Base-by-base conservation (phyloP, 2,329 filamentous ascomycete species). In the Fusarium nelsonii region DNA sequence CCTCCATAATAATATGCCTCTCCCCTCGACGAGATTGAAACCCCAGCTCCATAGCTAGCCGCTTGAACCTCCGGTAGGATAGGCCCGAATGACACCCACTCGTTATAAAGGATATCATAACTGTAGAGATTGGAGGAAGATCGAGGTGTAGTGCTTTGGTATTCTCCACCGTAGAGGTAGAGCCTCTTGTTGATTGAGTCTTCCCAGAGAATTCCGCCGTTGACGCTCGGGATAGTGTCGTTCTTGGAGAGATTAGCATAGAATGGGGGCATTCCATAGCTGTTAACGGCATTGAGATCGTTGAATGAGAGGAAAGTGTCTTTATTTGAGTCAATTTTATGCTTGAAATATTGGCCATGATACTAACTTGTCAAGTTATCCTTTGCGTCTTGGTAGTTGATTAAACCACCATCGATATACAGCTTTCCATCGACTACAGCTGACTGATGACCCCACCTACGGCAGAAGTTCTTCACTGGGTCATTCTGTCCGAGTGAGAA, bases 181-280 rank as follows among this genome's bases (percentile, higher is more conserved):
- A 60, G 52, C 5, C 57, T 23, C 4, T 60, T 60, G 15, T 60
- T 60, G 15, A 60, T 6, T 1, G 57, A 58, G 53, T 60, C 57
- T 32, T 60, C 57, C 57, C 41, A 58, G 4, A 60, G 9, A 3
- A 60, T 58, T 18, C 57, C 57, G 4, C 57, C 53, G 8, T 58
- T 28, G 3, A 60, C 36, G 30, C 54, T 60, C 6, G 53, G 57
- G 8, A 60, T 60, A 4, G 53, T 58, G 3, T 18, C 34, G n/a
- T 60, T 60, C 14, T 60, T 60, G 6, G 57, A 58, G 3, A 60
- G 41, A 1, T 39, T 33, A 3, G 41, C 37, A 5, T 60, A 23
- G 3, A 60, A 58, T 0, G 32, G 41, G 9, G 57, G 57, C 41
- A 60, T 60, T 15, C 23, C 53, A 2, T 33, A 41, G 12, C 36